A percentile compares a stretch with the other conserved stretches of the same genome.
These are phyloP conservation scores for Oxyria digyna DNA, from an alignment of 148 eudicot species.

Conservation along the genomic window DNA sequence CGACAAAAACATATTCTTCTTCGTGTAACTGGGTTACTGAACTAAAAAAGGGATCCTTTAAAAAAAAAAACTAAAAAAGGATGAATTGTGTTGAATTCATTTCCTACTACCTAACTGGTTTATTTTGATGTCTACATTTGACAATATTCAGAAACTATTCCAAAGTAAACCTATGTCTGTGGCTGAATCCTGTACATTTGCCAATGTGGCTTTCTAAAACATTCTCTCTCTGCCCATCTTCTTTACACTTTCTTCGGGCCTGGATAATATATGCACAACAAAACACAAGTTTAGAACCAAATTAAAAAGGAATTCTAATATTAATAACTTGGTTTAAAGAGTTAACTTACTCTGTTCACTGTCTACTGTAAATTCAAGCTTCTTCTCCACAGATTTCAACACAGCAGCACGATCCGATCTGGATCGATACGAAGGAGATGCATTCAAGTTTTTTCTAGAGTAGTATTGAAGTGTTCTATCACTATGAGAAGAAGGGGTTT, in stretches of 20 bases:
- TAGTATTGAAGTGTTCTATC: constrained; percentile 19
- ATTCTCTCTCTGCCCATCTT: neutral
- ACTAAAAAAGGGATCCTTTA: no score
- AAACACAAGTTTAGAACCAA: constrained; percentile 4
- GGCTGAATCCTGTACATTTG: constrained; percentile 3
- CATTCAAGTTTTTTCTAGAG: constrained; percentile 42
- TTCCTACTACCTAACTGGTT: neutral
- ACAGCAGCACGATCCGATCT: constrained; percentile 53
- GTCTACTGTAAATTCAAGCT: constrained; percentile 52
- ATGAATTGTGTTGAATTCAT: neutral
- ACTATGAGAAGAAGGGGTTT: constrained; percentile 22
- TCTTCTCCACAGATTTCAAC: constrained; percentile 68
- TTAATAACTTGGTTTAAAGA: neutral
- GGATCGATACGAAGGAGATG: constrained; percentile 78
- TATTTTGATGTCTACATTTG: neutral
- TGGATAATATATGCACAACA: neutral
- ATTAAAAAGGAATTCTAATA: neutral
- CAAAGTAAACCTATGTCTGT: neutral
- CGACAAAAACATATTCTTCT: no score
- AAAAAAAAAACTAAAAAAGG: neutral
- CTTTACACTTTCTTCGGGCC: neutral
- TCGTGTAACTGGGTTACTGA: no score
- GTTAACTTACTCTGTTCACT: constrained; percentile 20
- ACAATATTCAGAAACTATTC: neutral
- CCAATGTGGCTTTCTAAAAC: constrained; percentile 6